These are phyloP conservation scores for Alliaria petiolata DNA, from an alignment of 345 rosid genomes.

Conservation along the genomic window DNA sequence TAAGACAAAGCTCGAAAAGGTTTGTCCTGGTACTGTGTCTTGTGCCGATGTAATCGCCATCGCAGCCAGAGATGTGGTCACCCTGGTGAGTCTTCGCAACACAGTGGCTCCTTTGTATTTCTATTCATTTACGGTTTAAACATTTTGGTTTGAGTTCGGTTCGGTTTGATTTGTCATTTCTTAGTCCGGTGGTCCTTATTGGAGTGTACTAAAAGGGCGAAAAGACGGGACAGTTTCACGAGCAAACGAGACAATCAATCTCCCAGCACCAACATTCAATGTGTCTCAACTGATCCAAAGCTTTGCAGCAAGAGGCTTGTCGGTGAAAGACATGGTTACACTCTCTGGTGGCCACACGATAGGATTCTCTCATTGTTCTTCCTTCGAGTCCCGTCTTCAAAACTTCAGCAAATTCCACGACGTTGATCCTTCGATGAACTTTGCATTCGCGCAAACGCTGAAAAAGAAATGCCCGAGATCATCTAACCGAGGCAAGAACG, in stretches of 20 bases:
- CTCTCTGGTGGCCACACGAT: constrained; percentile 78
- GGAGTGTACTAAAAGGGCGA: constrained; percentile 70
- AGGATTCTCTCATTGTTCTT: constrained; percentile 86
- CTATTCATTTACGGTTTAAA: background rate
- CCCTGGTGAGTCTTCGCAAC: constrained; percentile 40
- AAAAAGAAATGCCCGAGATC: constrained; percentile 45
- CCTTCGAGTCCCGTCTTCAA: constrained; percentile 57
- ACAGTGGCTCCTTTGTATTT: background rate
- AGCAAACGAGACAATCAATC: constrained; percentile 55
- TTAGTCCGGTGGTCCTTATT: constrained; percentile 73
- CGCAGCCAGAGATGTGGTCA: constrained; percentile 77
- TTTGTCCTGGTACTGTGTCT: constrained; percentile 63
- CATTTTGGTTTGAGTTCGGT: background rate
- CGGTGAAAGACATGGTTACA: constrained; percentile 70
- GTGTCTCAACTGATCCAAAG: constrained; percentile 64
- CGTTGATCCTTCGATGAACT: constrained; percentile 60
- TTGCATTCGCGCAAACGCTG: constrained; percentile 39
- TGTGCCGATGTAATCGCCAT: constrained; percentile 70
- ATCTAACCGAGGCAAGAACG: constrained; percentile 43
- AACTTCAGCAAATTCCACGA: constrained; percentile 56
- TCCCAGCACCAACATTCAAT: constrained; percentile 75
- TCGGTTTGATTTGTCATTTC: background rate
- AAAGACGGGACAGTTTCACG: constrained; percentile 72
- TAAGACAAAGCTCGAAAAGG: constrained; percentile 62
- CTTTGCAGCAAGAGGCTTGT: constrained; percentile 62